Evolutionary conservation across 805 yeast species (phyloP).

Genomic region (Candida caryicola): DNA sequence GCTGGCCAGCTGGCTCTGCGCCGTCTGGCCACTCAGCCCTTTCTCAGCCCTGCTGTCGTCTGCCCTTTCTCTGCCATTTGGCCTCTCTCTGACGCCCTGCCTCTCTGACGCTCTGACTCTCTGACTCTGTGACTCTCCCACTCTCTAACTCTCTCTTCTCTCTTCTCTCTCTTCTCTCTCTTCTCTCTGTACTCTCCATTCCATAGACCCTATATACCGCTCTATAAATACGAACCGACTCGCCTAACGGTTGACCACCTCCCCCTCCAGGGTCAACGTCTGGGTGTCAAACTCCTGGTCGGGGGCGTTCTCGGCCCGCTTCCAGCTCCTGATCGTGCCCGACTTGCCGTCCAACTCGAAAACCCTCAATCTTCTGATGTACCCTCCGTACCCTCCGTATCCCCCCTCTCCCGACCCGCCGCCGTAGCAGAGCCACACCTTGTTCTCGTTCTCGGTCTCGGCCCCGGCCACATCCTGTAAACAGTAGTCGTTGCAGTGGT

Average conservation of each 20-base stretch:
- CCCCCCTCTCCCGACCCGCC: constrained; percentile 96
- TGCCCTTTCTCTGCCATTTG: no score
- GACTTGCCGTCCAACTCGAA: constrained; percentile 59
- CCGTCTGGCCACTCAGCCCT: no score
- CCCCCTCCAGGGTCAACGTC: constrained; percentile 46
- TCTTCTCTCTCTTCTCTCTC: background rate
- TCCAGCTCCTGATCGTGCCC: constrained; percentile 63
- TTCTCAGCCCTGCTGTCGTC: no score
- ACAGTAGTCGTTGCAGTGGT: constrained; percentile 93
- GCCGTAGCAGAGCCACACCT: constrained; percentile 87
- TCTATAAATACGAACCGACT: background rate
- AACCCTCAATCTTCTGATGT: constrained; percentile 71
- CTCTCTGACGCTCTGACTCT: no score
- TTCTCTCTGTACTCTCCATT: constrained; percentile 2
- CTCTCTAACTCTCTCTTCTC: background rate
- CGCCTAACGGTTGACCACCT: constrained; percentile 22
- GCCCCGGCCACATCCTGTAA: constrained; percentile 47
- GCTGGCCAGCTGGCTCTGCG: no score
- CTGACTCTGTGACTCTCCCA: no score
- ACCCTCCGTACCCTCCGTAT: constrained; percentile 89
- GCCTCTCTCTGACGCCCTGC: no score
- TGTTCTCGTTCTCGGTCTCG: constrained; percentile 24
- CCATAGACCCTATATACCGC: no score
- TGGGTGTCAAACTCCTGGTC: constrained; percentile 49
- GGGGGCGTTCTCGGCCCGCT: constrained; percentile 61